Evolutionary conservation across 768 basidiomycete species (phyloP).

Genomic region (Naganishia kalamii): DNA sequence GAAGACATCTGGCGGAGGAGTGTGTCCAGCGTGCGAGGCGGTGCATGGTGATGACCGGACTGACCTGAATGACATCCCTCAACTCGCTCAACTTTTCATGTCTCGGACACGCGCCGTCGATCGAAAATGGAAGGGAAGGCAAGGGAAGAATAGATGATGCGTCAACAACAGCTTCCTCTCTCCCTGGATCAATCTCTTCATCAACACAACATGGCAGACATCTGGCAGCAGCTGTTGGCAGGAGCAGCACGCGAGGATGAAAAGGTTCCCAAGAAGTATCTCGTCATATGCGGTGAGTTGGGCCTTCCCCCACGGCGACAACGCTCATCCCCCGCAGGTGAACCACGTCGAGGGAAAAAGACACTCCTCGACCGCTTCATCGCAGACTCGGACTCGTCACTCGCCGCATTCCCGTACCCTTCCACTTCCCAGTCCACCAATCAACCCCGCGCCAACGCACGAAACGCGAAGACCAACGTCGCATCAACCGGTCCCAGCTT

Average conservation of each 20-base stretch:
- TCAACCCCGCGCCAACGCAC: not conserved
- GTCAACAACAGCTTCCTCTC: not conserved
- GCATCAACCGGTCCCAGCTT: slow-evolving; percentile 66
- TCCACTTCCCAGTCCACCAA: not conserved
- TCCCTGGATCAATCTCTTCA: not conserved
- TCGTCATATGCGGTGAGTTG: slow-evolving; percentile 62
- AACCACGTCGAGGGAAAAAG: slow-evolving; percentile 71
- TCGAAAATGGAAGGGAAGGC: no score
- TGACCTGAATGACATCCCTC: no score
- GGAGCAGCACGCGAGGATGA: slow-evolving; percentile 71
- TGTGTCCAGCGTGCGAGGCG: not conserved
- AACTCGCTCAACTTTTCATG: not conserved
- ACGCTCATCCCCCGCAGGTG: slow-evolving; percentile 44
- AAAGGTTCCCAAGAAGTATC: slow-evolving; percentile 71
- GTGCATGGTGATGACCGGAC: not conserved
- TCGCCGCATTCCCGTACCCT: slow-evolving; percentile 15
- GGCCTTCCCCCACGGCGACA: not conserved
- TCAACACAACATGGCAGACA: slow-evolving; percentile 52
- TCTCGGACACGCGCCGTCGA: not conserved
- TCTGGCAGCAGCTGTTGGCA: slow-evolving; percentile 89
- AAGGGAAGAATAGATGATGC: not conserved
- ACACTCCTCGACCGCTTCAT: slow-evolving; percentile 51
- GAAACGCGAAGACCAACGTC: not conserved
- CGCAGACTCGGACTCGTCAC: not conserved
- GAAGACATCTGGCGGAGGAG: not conserved